phyloP scores from a whole-genome alignment of 495 filamentous ascomycete species.

The Pyrenopolyporus hunteri region DNA sequence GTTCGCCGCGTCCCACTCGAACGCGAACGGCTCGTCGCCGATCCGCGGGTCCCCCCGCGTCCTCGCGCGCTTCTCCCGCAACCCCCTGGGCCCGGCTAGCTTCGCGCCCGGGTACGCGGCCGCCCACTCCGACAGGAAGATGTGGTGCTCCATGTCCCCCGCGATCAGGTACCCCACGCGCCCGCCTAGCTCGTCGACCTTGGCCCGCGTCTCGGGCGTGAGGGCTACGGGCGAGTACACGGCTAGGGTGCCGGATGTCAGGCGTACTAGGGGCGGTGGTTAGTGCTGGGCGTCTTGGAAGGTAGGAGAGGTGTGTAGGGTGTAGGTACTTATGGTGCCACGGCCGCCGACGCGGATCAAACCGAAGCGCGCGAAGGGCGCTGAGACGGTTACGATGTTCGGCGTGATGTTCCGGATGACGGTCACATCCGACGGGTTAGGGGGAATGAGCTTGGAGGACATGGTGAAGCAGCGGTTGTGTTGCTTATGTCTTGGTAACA shows the following conservation, averaged over 20 bases:
- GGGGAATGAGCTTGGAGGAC: conserved; percentile 54
- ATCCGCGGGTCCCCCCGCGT: conserved; percentile 61
- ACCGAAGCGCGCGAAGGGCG: conserved; percentile 86
- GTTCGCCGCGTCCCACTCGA: conserved; percentile 59
- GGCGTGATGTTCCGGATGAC: conserved; percentile 84
- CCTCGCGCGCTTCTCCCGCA: conserved; percentile 80
- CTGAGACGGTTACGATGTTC: conserved; percentile 78
- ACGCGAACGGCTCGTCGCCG: conserved; percentile 69
- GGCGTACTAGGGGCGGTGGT: conserved; percentile 62
- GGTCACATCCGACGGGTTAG: conserved; percentile 79
- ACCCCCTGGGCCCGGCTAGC: conserved; percentile 82
- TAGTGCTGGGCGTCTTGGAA: not conserved
- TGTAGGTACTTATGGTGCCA: conserved; percentile 74
- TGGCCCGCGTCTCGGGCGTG: conserved; percentile 75
- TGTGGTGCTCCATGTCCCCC: conserved; percentile 89
- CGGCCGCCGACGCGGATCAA: conserved; percentile 81
- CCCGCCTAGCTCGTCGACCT: conserved; percentile 68
- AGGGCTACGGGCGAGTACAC: conserved; percentile 91
- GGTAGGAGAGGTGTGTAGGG: not conserved
- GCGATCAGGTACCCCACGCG: conserved; percentile 84
- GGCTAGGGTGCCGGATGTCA: conserved; percentile 76
- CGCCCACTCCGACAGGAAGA: conserved; percentile 85
- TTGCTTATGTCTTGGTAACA: not conserved
- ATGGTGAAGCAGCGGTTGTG: conserved; percentile 36
- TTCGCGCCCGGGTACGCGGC: conserved; percentile 75